phyloP scores from a whole-genome alignment of 768 basidiomycete species.

The Collybia nuda region DNA sequence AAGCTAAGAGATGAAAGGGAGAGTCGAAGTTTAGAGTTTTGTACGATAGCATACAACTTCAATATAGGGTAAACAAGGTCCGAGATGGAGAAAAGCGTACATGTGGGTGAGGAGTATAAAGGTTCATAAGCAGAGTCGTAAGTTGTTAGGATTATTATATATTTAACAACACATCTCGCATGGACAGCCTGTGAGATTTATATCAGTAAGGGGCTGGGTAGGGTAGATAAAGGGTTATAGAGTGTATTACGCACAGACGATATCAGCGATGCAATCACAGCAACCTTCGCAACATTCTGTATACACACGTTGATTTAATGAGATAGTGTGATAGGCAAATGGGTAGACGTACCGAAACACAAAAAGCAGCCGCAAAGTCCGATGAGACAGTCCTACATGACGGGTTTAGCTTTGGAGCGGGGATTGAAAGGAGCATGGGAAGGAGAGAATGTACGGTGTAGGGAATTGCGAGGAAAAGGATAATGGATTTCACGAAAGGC shows the following conservation, averaged over 20 bases:
- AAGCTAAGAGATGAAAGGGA: too few species aligned
- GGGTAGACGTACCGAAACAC: constrained; percentile 58
- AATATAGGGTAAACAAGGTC: too few species aligned
- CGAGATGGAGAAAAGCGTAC: too few species aligned
- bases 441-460: too few species aligned
- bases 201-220: background rate
- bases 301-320: background rate
- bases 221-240: background rate
- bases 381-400: constrained; percentile 63
- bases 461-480: too few species aligned
- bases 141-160: background rate
- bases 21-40: too few species aligned
- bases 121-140: too few species aligned
- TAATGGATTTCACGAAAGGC: background rate
- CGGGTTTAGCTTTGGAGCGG: constrained; percentile 3
- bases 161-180: constrained; percentile 75
- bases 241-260: constrained; percentile 54
- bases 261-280: constrained; percentile 71
- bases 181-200: constrained; percentile 58
- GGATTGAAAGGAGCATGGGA: background rate
- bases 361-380: constrained; percentile 64
- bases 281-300: constrained; percentile 71
- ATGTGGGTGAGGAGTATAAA: too few species aligned
- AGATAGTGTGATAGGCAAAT: background rate
- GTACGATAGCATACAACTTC: too few species aligned